Evolutionary conservation across 768 basidiomycete species (phyloP).

Genomic region (Xerocomellus chrysenteron): DNA sequence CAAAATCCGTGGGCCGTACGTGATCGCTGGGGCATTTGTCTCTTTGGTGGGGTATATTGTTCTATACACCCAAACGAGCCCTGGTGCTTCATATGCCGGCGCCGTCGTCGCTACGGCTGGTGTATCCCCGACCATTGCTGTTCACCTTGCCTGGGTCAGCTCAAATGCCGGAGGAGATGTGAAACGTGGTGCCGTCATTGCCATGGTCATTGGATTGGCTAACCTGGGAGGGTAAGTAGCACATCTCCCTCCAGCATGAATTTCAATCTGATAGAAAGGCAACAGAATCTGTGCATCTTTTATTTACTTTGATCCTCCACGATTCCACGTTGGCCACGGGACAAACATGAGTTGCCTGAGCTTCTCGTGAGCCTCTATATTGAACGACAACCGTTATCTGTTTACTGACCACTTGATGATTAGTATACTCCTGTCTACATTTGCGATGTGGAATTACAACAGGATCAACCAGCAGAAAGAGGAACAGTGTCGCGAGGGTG

Average conservation of each 20-base stretch:
- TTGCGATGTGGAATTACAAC: slow-evolving; percentile 49
- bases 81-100: slow-evolving; percentile 40
- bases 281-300: slow-evolving; percentile 41
- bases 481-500: slow-evolving; percentile 40
- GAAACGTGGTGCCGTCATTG: slow-evolving; percentile 49
- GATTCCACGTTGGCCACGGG: slow-evolving; percentile 38
- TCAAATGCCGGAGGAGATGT: slow-evolving; percentile 56
- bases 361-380: slow-evolving; percentile 17
- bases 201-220: slow-evolving; percentile 51
- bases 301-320: slow-evolving; percentile 39
- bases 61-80: slow-evolving; percentile 35
- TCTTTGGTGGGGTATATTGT: slow-evolving; percentile 53
- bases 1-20: slow-evolving; percentile 47
- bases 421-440: slow-evolving; percentile 39
- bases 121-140: slow-evolving; percentile 47
- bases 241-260: slow-evolving; percentile 12
- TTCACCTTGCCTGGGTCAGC: slow-evolving; percentile 52
- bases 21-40: slow-evolving; percentile 41
- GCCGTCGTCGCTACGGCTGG: slow-evolving; percentile 51
- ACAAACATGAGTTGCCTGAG: slow-evolving; percentile 34
- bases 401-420: slow-evolving; percentile 29
- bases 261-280: not conserved
- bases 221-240: slow-evolving; percentile 49
- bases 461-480: slow-evolving; percentile 50
- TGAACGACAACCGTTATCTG: slow-evolving; percentile 11